Evolutionary conservation across 495 filamentous ascomycete genomes (phyloP), one percentile per base, ranked within the genome.

Genomic region (Hypoxylon crocopeplum): DNA sequence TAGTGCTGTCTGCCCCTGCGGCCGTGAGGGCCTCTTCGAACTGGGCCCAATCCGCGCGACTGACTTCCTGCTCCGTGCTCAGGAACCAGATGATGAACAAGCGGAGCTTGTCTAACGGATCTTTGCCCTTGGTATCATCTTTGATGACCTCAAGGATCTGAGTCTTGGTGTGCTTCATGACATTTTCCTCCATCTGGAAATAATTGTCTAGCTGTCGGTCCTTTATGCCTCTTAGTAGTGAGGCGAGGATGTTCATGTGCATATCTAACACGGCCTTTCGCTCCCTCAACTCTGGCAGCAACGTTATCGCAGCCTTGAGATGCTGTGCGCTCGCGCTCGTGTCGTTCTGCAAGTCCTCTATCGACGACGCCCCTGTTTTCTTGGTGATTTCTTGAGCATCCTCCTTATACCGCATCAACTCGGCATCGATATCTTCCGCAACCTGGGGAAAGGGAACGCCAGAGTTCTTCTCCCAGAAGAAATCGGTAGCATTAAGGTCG

Each of bases 191-290:
- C 19, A 96, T 81, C 73, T 98, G 91, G 76, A 92, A 98, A 77
- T 89, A 99, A 67, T 93, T 93, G 69, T 99, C 94, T 17, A 99
- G 75, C 70, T 98, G 92, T 2, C 95, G 87, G 59, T 93, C 92
- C 72, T 97, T 95, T 71, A 97, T 94, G 1, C 92, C 92, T 59
- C 89, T 89, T 39, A 96, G 75, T 6, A 96, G 72, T 12, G 89
- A 86, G 7, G 90, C 91, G n/a, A 91, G 84, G 51, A 97, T 97
- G 70, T 96, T 97, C 95, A 99, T 99, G 72, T 99, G 95, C 91
- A 97, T 98, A 68, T 97, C 93, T 10, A 99, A 82, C 13, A 86
- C 83, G 1, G 88, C 87, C 72, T 99, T 99, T 51, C 94, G 85
- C 65, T 97, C 94, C 34, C 91, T 86, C 45, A 99, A 76, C 70